Evolutionary conservation across 805 yeast genomes (phyloP).

Genomic region (Metschnikowia proteae): DNA sequence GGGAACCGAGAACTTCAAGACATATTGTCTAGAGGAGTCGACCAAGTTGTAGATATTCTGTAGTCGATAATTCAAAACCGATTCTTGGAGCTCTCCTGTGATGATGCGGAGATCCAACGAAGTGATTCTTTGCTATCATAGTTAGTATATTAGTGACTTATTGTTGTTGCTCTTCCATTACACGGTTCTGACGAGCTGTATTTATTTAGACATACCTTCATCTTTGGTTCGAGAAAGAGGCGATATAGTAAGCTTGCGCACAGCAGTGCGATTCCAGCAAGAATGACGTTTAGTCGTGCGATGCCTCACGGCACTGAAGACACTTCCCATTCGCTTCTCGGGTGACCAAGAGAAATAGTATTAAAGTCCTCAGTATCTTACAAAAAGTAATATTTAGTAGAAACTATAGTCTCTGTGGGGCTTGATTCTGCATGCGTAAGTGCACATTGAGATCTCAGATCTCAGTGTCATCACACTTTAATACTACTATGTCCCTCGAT

Average conservation of each 20-base stretch:
- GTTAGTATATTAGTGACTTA: neutral
- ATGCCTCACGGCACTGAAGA: neutral
- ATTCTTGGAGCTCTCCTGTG: conserved; percentile 57
- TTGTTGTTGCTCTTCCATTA: neutral
- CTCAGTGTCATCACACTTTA: neutral
- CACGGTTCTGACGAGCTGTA: neutral
- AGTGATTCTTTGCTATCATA: conserved; percentile 70
- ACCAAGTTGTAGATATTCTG: conserved; percentile 83
- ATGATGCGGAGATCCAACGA: conserved; percentile 77
- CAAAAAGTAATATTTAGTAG: no score
- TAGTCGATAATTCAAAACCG: conserved; percentile 62
- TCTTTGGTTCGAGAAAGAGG: neutral
- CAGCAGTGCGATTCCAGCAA: neutral
- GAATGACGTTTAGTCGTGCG: conserved; percentile 2
- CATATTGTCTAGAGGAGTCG: conserved; percentile 65
- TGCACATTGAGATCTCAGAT: neutral
- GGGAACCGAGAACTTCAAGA: conserved; percentile 77
- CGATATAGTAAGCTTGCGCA: neutral
- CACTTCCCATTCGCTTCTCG: no score
- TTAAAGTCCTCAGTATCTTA: no score
- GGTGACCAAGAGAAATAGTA: no score
- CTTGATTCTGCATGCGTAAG: conserved; percentile 6
- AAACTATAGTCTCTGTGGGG: neutral
- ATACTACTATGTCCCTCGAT: conserved; percentile 10
- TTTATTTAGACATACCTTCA: neutral